Conservation (phyloP, 768 basidiomycete genomes). For the Lactifluus echinatus region DNA sequence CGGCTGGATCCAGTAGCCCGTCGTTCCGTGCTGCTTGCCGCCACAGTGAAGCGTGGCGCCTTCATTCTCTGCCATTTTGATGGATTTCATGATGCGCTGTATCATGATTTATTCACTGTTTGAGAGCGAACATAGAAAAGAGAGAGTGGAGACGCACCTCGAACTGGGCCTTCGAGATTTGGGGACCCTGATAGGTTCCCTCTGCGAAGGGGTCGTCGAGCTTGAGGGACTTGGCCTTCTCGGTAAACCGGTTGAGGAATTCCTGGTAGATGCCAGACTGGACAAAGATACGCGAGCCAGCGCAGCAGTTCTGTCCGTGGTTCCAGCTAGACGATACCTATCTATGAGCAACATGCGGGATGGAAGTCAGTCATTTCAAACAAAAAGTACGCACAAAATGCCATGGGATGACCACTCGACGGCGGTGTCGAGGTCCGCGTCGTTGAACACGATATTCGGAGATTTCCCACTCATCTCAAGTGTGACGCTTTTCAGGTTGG, state of each 20-base stretch:
- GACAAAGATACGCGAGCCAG: slow-evolving; percentile 76
- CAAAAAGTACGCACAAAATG: slow-evolving; percentile 38
- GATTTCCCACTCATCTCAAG: slow-evolving; percentile 73
- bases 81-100: slow-evolving; percentile 54
- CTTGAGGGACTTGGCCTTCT: slow-evolving; percentile 43
- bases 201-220: slow-evolving; percentile 63
- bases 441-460: slow-evolving; percentile 53
- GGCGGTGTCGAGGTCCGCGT: slow-evolving; percentile 50
- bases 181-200: slow-evolving; percentile 64
- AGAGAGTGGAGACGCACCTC: slow-evolving; percentile 42
- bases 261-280: slow-evolving; percentile 73
- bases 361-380: too few relatives aligned
- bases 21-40: slow-evolving; percentile 41
- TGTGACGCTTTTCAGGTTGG: slow-evolving; percentile 61
- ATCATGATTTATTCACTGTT: not conserved
- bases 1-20: slow-evolving; percentile 57
- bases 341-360: not conserved
- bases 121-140: not conserved
- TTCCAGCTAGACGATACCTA: slow-evolving; percentile 40
- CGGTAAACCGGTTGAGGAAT: slow-evolving; percentile 55
- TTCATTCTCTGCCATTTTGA: slow-evolving; percentile 47
- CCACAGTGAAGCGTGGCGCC: slow-evolving; percentile 54
- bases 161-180: slow-evolving; percentile 68
- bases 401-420: slow-evolving; percentile 51
- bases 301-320: slow-evolving; percentile 71